These are phyloP conservation scores for Micractinium conductrix DNA, from an alignment of 139 green algal genomes.

Conservation along the genomic window DNA sequence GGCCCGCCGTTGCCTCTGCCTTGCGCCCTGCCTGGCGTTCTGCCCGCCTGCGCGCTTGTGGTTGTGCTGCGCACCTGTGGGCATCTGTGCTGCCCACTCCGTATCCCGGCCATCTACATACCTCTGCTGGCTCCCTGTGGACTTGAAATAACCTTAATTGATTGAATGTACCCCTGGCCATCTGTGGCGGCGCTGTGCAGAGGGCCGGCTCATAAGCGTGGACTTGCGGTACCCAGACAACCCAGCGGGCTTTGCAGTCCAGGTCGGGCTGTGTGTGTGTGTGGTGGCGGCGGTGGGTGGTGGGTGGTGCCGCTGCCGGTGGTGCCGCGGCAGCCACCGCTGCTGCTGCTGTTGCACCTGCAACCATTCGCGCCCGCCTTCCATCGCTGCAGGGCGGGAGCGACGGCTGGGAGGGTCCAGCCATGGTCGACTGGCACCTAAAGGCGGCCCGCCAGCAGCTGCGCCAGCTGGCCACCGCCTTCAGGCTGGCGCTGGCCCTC, in stretches of 20 bases:
- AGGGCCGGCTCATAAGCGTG: conserved; percentile 39
- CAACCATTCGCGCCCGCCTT: background rate
- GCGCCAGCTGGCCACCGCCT: conserved; percentile 16
- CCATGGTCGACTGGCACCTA: conserved; percentile 14
- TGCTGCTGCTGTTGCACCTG: background rate
- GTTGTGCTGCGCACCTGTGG: background rate
- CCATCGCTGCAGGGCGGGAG: background rate
- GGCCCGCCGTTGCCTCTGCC: too few species aligned
- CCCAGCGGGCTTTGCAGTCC: background rate
- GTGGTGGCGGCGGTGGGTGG: too few species aligned
- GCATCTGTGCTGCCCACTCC: background rate
- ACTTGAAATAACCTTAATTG: too few species aligned
- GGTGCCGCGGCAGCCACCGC: too few species aligned
- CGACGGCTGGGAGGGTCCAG: background rate
- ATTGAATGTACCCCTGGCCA: background rate
- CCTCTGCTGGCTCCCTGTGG: too few species aligned
- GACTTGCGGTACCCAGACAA: conserved; percentile 32
- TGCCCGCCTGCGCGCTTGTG: too few species aligned
- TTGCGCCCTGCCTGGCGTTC: too few species aligned
- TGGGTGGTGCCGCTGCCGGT: too few species aligned
- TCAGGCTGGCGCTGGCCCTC: conserved; percentile 37
- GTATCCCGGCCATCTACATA: too few species aligned
- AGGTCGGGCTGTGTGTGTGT: too few species aligned
- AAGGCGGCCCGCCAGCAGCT: conserved; percentile 10
- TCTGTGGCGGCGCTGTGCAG: background rate